Evolutionary conservation across 768 basidiomycete genomes (phyloP).

Genomic region (Dendrothele bispora): DNA sequence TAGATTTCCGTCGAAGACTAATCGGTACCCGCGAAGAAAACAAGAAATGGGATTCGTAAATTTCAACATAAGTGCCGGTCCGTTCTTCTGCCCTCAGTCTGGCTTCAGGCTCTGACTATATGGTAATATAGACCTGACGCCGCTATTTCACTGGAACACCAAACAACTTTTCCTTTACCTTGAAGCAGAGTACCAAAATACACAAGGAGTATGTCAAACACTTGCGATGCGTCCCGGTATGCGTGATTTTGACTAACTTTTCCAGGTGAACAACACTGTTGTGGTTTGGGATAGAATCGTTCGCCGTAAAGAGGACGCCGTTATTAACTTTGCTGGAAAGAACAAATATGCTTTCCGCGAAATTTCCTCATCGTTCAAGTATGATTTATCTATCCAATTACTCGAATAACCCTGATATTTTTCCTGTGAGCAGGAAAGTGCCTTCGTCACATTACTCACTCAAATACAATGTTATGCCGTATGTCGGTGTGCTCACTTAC

Average conservation of each 20-base stretch:
- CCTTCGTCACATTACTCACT: constrained; percentile 69
- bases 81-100: not conserved
- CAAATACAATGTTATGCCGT: constrained; percentile 90
- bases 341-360: constrained; percentile 89
- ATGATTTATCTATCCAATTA: too few species aligned
- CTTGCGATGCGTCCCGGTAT: not conserved
- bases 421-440: constrained; percentile 57
- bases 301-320: constrained; percentile 69
- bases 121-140: constrained; percentile 59
- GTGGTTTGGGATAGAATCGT: constrained; percentile 94
- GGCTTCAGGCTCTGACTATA: not conserved
- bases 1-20: constrained; percentile 32
- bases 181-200: constrained; percentile 78
- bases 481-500: constrained; percentile 76
- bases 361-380: constrained; percentile 80
- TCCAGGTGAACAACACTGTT: constrained; percentile 69
- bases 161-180: constrained; percentile 91
- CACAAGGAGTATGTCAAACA: constrained; percentile 59
- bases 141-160: constrained; percentile 95
- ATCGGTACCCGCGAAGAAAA: constrained; percentile 41
- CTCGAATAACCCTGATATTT: too few species aligned
- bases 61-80: constrained; percentile 59
- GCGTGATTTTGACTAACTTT: not conserved
- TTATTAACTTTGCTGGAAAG: constrained; percentile 61
- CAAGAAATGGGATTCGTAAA: constrained; percentile 60